These are phyloP conservation scores for Coemansia sp. DNA, from an alignment of 192 early-diverging fungal species.

Conservation along the genomic window DNA sequence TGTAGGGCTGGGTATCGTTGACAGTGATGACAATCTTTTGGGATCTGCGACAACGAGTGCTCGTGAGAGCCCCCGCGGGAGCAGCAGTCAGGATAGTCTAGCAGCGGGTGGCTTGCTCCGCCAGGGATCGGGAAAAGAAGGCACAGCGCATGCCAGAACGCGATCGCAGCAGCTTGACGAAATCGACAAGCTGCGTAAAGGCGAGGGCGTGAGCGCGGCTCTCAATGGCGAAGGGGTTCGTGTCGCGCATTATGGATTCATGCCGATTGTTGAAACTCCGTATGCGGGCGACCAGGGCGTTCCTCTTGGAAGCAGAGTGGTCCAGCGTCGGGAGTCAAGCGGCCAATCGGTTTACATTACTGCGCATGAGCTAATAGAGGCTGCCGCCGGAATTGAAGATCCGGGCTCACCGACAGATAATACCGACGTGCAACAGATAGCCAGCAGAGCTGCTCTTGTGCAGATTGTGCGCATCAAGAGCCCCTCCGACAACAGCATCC, in stretches of 20 bases:
- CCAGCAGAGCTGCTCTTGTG: conserved; percentile 7
- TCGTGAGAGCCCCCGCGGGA: not conserved
- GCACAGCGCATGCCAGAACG: not conserved
- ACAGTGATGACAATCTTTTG: not conserved
- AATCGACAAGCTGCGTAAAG: conserved; percentile 18
- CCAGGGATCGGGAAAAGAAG: not conserved
- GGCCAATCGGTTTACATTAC: conserved; percentile 21
- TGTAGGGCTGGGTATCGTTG: conserved; percentile 10
- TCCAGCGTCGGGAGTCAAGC: conserved; percentile 12
- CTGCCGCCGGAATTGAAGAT: not conserved
- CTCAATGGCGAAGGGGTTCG: not conserved
- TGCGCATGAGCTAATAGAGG: conserved; percentile 15
- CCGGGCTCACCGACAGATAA: not conserved
- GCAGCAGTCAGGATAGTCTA: not conserved
- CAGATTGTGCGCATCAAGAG: conserved; percentile 18
- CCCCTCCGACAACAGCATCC: not conserved
- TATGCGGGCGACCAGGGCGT: not conserved
- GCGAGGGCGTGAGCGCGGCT: conserved; percentile 8
- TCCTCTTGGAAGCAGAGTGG: conserved; percentile 12
- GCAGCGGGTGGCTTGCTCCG: not conserved
- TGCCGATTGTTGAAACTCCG: conserved; percentile 11
- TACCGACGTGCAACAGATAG: not conserved
- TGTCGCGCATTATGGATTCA: conserved; percentile 12
- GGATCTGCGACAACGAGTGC: not conserved
- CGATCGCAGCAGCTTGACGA: conserved; percentile 6